phyloP scores from a whole-genome alignment of 345 rosid species.

The Populus simonii region DNA sequence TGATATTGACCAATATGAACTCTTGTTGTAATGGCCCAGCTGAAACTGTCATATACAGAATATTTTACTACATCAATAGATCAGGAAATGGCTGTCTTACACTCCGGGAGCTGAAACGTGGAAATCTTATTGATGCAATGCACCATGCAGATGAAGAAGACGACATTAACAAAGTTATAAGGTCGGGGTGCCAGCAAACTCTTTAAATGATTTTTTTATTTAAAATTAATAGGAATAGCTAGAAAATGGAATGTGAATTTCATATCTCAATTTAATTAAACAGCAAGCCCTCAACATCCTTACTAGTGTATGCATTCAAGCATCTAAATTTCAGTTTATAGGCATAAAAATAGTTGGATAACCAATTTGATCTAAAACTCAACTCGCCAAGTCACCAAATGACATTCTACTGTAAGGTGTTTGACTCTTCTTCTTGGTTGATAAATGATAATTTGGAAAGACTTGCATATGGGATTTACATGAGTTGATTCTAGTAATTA shows the following conservation, averaged over 20 bases:
- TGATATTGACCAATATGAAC: conserved; percentile 2
- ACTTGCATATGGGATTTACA: not conserved
- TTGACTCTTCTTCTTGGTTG: not conserved
- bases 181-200: conserved; percentile 37
- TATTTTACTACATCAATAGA: conserved; percentile 88
- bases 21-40: conserved; percentile 53
- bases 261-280: not conserved
- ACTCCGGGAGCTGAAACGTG: conserved; percentile 85
- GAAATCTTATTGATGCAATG: conserved; percentile 81
- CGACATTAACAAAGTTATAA: conserved; percentile 91
- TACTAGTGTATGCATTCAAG: not conserved
- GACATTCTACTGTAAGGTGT: not conserved
- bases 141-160: conserved; percentile 95
- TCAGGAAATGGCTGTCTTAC: conserved; percentile 83
- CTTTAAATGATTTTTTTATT: not conserved
- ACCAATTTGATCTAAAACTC: not conserved
- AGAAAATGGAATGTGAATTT: not conserved
- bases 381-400: not conserved
- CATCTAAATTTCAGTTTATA: not conserved
- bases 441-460: not conserved
- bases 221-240: not conserved
- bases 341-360: not conserved
- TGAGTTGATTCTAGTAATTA: not conserved
- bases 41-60: conserved; percentile 97
- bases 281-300: not conserved